Evolutionary conservation across 176 grass and related monocot genomes (phyloP).

Genomic region (Zoysia japonica): DNA sequence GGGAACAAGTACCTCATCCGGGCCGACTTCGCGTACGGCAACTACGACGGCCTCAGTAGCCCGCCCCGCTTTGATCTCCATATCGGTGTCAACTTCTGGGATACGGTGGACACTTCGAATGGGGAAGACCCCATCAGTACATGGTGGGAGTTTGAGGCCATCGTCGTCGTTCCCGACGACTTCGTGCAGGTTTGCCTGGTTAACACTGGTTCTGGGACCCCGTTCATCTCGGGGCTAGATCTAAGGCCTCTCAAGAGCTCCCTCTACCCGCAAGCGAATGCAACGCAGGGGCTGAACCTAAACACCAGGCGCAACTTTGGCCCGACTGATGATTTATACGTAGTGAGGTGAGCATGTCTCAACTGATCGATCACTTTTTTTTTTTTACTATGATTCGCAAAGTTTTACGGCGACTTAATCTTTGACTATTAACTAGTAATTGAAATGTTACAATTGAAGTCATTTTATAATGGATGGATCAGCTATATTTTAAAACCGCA

Average conservation of each 20-base stretch:
- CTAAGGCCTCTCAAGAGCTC: conserved; percentile 40
- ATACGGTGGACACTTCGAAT: neutral
- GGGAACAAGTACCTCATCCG: conserved; percentile 52
- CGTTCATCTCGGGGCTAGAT: conserved; percentile 55
- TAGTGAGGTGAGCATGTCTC: too few relatives aligned
- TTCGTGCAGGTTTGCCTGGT: conserved; percentile 57
- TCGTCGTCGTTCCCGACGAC: conserved; percentile 2
- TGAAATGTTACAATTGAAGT: too few relatives aligned
- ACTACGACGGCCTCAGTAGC: conserved; percentile 45
- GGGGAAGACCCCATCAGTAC: too few relatives aligned
- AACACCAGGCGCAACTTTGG: conserved; percentile 26
- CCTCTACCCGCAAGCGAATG: conserved; percentile 25
- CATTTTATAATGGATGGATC: too few relatives aligned
- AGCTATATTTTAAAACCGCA: too few relatives aligned
- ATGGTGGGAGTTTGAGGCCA: neutral
- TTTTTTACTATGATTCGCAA: too few relatives aligned
- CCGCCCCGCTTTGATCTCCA: neutral
- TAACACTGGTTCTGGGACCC: conserved; percentile 42
- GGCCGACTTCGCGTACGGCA: conserved; percentile 50
- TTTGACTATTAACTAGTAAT: too few relatives aligned
- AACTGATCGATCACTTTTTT: too few relatives aligned
- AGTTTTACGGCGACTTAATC: too few relatives aligned
- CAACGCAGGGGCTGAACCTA: conserved; percentile 34
- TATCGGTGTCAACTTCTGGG: neutral
- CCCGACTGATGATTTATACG: neutral